phyloP scores from a whole-genome alignment of 2,329 filamentous ascomycete genomes.

The Alternaria alternata region DNA sequence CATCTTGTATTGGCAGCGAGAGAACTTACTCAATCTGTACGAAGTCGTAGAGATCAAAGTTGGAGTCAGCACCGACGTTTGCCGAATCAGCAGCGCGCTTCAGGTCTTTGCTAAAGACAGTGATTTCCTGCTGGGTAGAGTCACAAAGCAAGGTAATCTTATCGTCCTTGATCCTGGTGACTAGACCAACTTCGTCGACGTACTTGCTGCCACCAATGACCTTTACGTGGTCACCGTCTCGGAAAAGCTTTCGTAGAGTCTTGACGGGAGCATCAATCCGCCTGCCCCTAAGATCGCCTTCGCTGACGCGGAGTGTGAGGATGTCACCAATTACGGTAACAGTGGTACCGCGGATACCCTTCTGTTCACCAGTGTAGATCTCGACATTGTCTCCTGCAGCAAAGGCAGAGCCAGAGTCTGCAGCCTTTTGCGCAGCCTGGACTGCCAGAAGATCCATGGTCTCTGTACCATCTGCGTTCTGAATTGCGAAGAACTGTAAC shows the following conservation, averaged over 20 bases:
- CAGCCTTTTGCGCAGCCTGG: conserved; percentile 87
- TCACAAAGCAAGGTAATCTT: conserved; percentile 92
- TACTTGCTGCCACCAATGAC: conserved; percentile 96
- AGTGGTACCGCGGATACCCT: conserved; percentile 85
- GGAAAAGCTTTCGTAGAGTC: conserved; percentile 90
- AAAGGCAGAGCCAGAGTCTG: conserved; percentile 81
- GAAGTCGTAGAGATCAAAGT: conserved; percentile 91
- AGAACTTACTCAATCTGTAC: conserved; percentile 81
- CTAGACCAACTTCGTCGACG: conserved; percentile 94
- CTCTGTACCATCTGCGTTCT: conserved; percentile 89
- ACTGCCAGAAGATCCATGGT: conserved; percentile 92
- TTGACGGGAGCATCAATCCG: conserved; percentile 92
- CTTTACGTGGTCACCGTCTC: conserved; percentile 95
- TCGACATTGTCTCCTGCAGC: conserved; percentile 95
- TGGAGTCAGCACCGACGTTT: conserved; percentile 82
- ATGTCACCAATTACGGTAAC: conserved; percentile 90
- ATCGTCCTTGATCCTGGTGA: conserved; percentile 91
- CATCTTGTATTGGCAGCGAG: background rate
- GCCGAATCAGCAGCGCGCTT: conserved; percentile 92
- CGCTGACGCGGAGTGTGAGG: conserved; percentile 83
- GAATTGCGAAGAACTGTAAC: conserved; percentile 90
- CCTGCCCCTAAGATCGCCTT: conserved; percentile 83
- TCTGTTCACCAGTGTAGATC: conserved; percentile 94
- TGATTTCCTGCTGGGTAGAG: conserved; percentile 91
- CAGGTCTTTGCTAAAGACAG: conserved; percentile 96